phyloP scores from a whole-genome alignment of 1,139 yeast species.

The Candida sanyaensis region DNA sequence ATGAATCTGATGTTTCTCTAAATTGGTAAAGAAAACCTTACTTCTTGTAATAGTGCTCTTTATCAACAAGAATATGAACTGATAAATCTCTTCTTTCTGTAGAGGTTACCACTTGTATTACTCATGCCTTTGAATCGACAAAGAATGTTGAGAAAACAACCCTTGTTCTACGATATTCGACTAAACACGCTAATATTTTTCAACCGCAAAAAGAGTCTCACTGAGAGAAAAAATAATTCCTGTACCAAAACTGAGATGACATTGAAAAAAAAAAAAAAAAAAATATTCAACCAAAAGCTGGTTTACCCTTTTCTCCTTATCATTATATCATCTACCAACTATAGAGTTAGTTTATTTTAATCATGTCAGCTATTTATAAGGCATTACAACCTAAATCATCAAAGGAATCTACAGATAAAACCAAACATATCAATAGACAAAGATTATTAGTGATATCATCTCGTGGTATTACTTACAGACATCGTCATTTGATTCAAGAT shows the following conservation, averaged over 20 bases:
- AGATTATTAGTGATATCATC: slow-evolving; percentile 86
- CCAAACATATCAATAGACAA: slow-evolving; percentile 70
- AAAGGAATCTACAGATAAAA: slow-evolving; percentile 46
- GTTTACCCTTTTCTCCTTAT: not conserved
- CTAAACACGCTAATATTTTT: not conserved
- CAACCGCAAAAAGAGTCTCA: no score
- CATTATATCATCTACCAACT: not conserved
- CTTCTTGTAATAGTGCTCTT: no score
- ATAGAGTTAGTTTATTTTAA: not conserved
- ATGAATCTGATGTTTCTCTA: no score
- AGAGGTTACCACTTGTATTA: no score
- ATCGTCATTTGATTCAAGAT: slow-evolving; percentile 90
- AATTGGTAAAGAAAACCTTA: no score
- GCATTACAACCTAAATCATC: slow-evolving; percentile 58
- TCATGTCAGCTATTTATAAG: slow-evolving; percentile 68
- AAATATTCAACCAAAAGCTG: not conserved
- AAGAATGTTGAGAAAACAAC: no score
- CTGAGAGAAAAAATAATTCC: not conserved
- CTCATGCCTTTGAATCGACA: no score
- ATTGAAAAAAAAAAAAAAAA: slow-evolving; percentile 3
- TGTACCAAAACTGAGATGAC: slow-evolving; percentile 7
- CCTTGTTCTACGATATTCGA: not conserved
- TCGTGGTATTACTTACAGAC: slow-evolving; percentile 92
- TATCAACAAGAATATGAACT: no score
- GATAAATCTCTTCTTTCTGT: no score